Base-by-base conservation (phyloP, 495 filamentous ascomycete species). In the Podospora australis region DNA sequence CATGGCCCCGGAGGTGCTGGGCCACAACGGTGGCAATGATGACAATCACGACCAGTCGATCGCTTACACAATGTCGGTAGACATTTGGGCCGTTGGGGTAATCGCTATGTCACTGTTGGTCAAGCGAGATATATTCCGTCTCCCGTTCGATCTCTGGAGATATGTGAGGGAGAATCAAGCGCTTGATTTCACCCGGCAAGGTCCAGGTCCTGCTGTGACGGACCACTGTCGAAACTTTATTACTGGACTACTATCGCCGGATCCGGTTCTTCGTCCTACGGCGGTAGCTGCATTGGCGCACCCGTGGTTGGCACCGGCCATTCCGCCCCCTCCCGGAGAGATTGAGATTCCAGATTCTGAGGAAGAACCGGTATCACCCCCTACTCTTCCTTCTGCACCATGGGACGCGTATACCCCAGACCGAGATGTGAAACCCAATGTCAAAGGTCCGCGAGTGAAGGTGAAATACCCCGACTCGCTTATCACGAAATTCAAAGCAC, bases 1-100 rank as follows among this genome's bases (percentile, higher is more conserved):
- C 32, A 44, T 40, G 22, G 51, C 51, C 7, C 51, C 51, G 8
- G 46, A 54, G 28, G 26, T 49, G 19, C 21, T 48, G n/a, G n/a
- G 14, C 23, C 14, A 48, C n/a, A 7, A 40, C n/a, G n/a, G 13
- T 5, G 20, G 22, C 17, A 32, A 28, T 10, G 11, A 13, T 6
- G 30, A 6, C 9, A 17, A 4, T 6, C 28, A 39, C 46, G 29
- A 4, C 13, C 22, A 16, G 7, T 24, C 13, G 1, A 22, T 39
- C 10, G 30, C 39, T 21, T 54, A 54, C 39, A 54, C 51, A 9
- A 19, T 34, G 13, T 30, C 51, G 11, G 51, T 46, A 11, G 51
- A 54, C n/a, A 54, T 49, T 9, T 54, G 51, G 46, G 46, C 46
- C 0, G 23, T 54, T 2, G 51, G 46, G 6, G 44, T 23, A 14